phyloP scores from a whole-genome alignment of 371 early-diverging fungal species.

The Dipsacomyces acuminosporus region DNA sequence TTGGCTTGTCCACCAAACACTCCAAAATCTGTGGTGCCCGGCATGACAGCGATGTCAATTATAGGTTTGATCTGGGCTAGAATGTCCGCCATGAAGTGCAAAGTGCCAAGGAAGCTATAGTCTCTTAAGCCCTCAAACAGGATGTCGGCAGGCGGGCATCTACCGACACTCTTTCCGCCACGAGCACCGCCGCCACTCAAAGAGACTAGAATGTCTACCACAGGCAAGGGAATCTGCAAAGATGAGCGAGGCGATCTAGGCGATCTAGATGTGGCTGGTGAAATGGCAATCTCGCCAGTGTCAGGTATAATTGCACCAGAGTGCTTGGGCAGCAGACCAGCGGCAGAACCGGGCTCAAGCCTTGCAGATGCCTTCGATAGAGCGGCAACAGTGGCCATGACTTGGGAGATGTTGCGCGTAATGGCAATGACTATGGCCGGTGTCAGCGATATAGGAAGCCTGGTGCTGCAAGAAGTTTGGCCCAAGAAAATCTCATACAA shows the following conservation, averaged over 20 bases:
- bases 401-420: conserved; percentile 41
- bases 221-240: conserved; percentile 33
- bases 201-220: conserved; percentile 34
- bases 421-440: conserved; percentile 35
- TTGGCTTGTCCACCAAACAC: conserved; percentile 23
- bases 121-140: conserved; percentile 33
- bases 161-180: conserved; percentile 23
- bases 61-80: conserved; percentile 34
- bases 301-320: conserved; percentile 7
- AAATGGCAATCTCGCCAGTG: conserved; percentile 7
- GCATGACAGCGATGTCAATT: too few species aligned
- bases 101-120: conserved; percentile 36
- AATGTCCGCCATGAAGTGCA: conserved; percentile 43
- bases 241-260: conserved; percentile 32
- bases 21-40: conserved; percentile 22
- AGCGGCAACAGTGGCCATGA: conserved; percentile 38
- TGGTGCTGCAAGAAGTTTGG: conserved; percentile 33
- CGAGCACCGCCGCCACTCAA: conserved; percentile 20
- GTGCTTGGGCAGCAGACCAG: too few species aligned
- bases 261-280: neutral
- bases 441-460: conserved; percentile 32
- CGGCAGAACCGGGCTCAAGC: too few species aligned
- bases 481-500: conserved; percentile 35
- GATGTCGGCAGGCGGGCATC: conserved; percentile 37
- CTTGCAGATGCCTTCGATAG: conserved; percentile 14